These are phyloP conservation scores for Aegilops speltoides DNA, from an alignment of 176 grass and related monocot genomes.

Conservation along the genomic window DNA sequence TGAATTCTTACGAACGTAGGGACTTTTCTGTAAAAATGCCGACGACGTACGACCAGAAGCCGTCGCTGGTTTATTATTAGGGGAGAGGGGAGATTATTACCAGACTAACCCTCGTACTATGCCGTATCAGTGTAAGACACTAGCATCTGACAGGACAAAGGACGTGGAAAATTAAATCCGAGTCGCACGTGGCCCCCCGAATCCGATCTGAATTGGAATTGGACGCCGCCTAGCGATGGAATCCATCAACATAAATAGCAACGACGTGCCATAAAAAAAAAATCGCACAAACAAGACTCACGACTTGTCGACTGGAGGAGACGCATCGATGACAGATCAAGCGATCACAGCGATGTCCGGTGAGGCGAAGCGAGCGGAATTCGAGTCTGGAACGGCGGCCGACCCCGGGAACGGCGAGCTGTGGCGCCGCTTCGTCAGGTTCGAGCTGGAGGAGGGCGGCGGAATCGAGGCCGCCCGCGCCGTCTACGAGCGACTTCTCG, in stretches of 20 bases:
- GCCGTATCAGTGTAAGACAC: no score
- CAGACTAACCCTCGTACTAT: no score
- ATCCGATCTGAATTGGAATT: no score
- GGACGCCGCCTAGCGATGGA: no score
- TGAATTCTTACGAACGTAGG: no score
- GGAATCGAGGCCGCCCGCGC: background rate
- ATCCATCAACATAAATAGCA: background rate
- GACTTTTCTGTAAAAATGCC: no score
- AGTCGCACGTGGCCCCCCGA: no score
- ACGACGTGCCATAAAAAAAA: background rate
- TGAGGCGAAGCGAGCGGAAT: background rate
- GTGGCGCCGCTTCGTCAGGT: background rate
- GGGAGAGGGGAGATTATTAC: no score
- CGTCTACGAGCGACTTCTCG: background rate
- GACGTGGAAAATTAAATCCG: no score
- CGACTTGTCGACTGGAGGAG: background rate
- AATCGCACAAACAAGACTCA: background rate
- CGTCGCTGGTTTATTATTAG: no score
- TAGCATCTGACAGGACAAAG: no score
- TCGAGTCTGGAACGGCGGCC: background rate
- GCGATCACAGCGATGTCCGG: background rate
- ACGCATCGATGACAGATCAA: background rate
- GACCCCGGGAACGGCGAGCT: background rate
- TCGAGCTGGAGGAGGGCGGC: background rate
- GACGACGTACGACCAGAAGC: no score